Conservation (phyloP, 768 basidiomycete species). For the Russula sp. region DNA sequence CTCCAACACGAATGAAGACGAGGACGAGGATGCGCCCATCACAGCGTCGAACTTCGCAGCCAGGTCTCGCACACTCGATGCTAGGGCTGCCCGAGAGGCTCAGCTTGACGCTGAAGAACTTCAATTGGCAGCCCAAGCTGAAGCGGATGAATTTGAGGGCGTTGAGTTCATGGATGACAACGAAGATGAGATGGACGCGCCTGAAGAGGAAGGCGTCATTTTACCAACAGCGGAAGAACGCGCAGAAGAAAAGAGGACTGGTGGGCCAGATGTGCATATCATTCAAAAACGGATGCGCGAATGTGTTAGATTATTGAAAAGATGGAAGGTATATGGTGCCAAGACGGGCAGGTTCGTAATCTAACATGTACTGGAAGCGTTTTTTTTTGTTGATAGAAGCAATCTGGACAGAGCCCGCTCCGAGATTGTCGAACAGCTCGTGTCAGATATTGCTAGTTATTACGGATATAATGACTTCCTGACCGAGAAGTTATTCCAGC, state of each 20-base stretch:
- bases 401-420: slow-evolving; percentile 60
- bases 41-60: slow-evolving; percentile 80
- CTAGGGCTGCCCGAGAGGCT: slow-evolving; percentile 56
- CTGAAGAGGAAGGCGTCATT: slow-evolving; percentile 45
- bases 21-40: slow-evolving; percentile 45
- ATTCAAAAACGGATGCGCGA: slow-evolving; percentile 77
- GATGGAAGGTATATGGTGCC: slow-evolving; percentile 61
- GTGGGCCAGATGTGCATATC: slow-evolving; percentile 63
- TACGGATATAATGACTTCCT: slow-evolving; percentile 98
- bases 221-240: slow-evolving; percentile 67
- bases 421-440: slow-evolving; percentile 83
- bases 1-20: slow-evolving; percentile 32
- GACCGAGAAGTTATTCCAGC: slow-evolving; percentile 86
- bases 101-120: slow-evolving; percentile 61
- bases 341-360: slow-evolving; percentile 47
- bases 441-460: slow-evolving; percentile 87
- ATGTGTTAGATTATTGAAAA: slow-evolving; percentile 62
- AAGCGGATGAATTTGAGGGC: slow-evolving; percentile 18
- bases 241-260: slow-evolving; percentile 60
- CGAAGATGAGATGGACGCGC: slow-evolving; percentile 32
- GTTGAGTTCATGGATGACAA: slow-evolving; percentile 33
- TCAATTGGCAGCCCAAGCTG: slow-evolving; percentile 42
- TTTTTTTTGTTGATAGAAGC: slow-evolving; percentile 8
- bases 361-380: slow-evolving; percentile 24
- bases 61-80: slow-evolving; percentile 71